phyloP scores from a whole-genome alignment of 768 basidiomycete species.

The Lentinula detonsa region DNA sequence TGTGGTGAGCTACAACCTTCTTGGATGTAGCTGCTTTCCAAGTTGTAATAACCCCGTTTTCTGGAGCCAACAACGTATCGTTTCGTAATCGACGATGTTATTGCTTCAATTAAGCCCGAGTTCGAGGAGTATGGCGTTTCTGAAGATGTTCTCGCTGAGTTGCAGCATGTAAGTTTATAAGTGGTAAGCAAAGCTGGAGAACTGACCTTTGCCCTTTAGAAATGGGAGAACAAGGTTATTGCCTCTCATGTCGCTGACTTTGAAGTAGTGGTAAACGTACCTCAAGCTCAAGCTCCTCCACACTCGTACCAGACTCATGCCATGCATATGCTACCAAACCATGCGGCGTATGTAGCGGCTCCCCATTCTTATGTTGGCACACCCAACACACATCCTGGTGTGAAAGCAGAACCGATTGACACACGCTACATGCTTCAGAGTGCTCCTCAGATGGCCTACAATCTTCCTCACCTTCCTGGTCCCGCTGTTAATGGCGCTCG shows the following conservation, averaged over 20 bases:
- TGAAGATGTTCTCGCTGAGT: constrained; percentile 82
- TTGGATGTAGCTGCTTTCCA: constrained; percentile 49
- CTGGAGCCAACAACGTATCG: constrained; percentile 90
- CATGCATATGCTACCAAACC: constrained; percentile 47
- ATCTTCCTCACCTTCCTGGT: constrained; percentile 58
- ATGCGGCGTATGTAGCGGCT: constrained; percentile 40
- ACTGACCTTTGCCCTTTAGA: constrained; percentile 36
- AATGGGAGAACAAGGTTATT: constrained; percentile 95
- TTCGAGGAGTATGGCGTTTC: constrained; percentile 96
- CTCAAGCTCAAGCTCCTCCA: constrained; percentile 35
- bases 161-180: constrained; percentile 74
- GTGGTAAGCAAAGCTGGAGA: neutral
- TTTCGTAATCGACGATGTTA: constrained; percentile 94
- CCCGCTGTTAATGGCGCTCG: constrained; percentile 56
- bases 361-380: constrained; percentile 29
- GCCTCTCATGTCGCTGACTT: constrained; percentile 96
- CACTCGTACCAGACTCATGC: constrained; percentile 56
- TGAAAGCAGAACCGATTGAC: constrained; percentile 75
- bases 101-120: constrained; percentile 79
- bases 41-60: constrained; percentile 41
- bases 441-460: constrained; percentile 37
- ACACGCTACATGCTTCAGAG: constrained; percentile 53
- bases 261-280: constrained; percentile 39
- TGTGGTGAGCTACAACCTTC: constrained; percentile 85
- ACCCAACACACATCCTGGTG: constrained; percentile 31